Percentiles rank a stretch among this genome's conserved stretches.
Conservation (phyloP, 129 eudicot species). For the Silybum marianum region DNA sequence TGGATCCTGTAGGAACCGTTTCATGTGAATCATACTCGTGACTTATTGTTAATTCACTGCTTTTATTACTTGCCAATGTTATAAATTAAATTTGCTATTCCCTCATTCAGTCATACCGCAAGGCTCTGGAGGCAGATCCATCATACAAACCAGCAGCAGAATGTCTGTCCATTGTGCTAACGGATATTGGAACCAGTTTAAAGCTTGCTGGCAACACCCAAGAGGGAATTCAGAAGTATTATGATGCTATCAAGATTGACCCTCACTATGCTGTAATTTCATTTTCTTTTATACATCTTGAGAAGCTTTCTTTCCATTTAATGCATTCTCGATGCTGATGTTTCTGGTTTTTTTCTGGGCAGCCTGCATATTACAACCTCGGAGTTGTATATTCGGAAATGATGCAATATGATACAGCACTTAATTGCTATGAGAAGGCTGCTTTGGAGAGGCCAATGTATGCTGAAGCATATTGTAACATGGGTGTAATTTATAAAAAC, state of each 20-base stretch:
- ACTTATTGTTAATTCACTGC: neutral
- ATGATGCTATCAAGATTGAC: constrained; percentile 92
- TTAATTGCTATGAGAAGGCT: constrained; percentile 94
- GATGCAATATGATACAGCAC: constrained; percentile 99
- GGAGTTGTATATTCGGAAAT: constrained; percentile 96
- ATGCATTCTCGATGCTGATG: constrained; percentile 22
- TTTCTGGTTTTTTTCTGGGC: constrained; percentile 37
- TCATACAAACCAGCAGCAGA: constrained; percentile 93
- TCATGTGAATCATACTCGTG: neutral
- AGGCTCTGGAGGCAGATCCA: constrained; percentile 82
- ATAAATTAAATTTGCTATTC: constrained; percentile 14
- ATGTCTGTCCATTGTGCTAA: constrained; percentile 83
- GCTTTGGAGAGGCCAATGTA: constrained; percentile 96
- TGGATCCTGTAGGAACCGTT: neutral
- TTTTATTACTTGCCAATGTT: neutral
- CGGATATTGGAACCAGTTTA: constrained; percentile 96
- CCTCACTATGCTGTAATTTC: constrained; percentile 87
- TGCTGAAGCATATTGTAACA: constrained; percentile 99
- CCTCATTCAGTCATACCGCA: constrained; percentile 74
- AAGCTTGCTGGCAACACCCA: constrained; percentile 99
- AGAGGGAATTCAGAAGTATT: constrained; percentile 93
- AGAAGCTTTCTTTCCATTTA: neutral
- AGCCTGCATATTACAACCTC: constrained; percentile 99
- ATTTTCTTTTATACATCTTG: constrained; percentile 13
- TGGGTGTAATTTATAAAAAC: constrained; percentile 96